These are phyloP conservation scores for Pestalotiopsis sp. DNA, from an alignment of 2,329 filamentous ascomycete genomes.

Conservation along the genomic window DNA sequence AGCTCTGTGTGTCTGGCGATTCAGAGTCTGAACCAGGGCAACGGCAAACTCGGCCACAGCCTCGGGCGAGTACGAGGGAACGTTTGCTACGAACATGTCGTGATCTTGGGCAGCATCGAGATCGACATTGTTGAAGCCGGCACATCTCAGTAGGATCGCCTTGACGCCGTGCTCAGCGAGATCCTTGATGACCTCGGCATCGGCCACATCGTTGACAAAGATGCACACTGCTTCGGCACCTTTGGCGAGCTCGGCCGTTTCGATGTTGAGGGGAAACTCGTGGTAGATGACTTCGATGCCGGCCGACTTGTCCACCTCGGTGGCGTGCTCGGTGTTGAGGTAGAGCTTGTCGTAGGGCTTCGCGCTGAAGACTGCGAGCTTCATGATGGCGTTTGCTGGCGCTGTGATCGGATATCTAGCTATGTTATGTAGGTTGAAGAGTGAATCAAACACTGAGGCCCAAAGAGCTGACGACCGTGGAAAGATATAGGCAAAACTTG, in stretches of 20 bases:
- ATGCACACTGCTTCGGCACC: constrained; percentile 63
- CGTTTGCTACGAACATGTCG: constrained; percentile 64
- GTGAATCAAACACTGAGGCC: neutral
- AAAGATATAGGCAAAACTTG: neutral
- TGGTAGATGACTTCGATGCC: constrained; percentile 58
- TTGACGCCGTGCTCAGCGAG: constrained; percentile 54
- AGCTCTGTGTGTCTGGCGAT: constrained; percentile 68
- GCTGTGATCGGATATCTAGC: neutral
- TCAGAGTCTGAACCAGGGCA: constrained; percentile 68
- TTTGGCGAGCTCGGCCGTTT: constrained; percentile 58
- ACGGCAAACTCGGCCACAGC: constrained; percentile 72
- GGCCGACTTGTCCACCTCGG: constrained; percentile 32
- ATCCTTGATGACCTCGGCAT: constrained; percentile 50
- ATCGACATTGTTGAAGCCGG: constrained; percentile 70
- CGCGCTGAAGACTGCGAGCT: constrained; percentile 65
- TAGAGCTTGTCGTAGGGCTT: constrained; percentile 65
- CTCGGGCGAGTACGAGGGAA: constrained; percentile 70
- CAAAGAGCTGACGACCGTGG: neutral
- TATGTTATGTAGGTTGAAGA: too few species aligned
- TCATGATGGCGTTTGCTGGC: constrained; percentile 40
- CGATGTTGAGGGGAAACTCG: constrained; percentile 55
- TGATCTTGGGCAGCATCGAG: constrained; percentile 55
- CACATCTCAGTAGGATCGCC: constrained; percentile 67
- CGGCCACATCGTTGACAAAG: constrained; percentile 68
- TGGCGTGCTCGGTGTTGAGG: constrained; percentile 45